These are phyloP conservation scores for Scheffersomyces stipitis DNA, from an alignment of 805 yeast species.

Conservation along the genomic window DNA sequence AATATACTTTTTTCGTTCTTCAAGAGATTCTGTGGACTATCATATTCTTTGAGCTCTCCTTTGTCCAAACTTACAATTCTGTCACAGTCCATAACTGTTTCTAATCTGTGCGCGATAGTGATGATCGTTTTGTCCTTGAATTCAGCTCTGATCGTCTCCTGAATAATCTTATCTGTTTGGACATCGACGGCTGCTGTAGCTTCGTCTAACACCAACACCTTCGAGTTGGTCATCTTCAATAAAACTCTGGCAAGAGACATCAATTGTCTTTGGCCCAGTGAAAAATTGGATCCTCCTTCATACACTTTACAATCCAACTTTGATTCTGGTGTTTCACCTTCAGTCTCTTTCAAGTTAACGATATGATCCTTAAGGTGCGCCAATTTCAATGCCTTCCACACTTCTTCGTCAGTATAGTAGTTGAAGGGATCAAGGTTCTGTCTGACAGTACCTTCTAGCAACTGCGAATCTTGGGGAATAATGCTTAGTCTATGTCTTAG, in stretches of 20 bases:
- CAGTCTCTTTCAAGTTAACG: slow-evolving; percentile 6
- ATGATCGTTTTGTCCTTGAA: slow-evolving; percentile 77
- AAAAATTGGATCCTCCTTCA: slow-evolving; percentile 83
- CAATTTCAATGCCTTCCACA: slow-evolving; percentile 22
- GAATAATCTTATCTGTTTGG: slow-evolving; percentile 78
- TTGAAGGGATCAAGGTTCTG: slow-evolving; percentile 26
- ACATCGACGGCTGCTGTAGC: slow-evolving; percentile 79
- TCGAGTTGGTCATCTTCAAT: slow-evolving; percentile 37
- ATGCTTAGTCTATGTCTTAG: slow-evolving; percentile 23
- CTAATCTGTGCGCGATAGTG: slow-evolving; percentile 88
- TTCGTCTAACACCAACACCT: slow-evolving; percentile 27
- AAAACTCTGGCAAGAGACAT: slow-evolving; percentile 84
- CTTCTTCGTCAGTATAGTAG: slow-evolving; percentile 18
- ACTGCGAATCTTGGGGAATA: slow-evolving; percentile 27
- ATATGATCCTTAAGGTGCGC: slow-evolving; percentile 19
- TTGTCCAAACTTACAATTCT: slow-evolving; percentile 69
- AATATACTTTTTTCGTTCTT: slow-evolving; percentile 46
- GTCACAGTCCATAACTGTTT: slow-evolving; percentile 85
- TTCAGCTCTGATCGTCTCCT: slow-evolving; percentile 73
- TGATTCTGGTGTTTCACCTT: slow-evolving; percentile 1
- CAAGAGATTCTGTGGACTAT: slow-evolving; percentile 56
- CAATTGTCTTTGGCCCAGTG: slow-evolving; percentile 87
- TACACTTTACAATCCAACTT: slow-evolving; percentile 32
- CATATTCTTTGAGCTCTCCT: slow-evolving; percentile 79
- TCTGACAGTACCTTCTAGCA: slow-evolving; percentile 23